Evolutionary conservation across 164 flowering plant species (phyloP).

Genomic region (Buxus sempervirens): DNA sequence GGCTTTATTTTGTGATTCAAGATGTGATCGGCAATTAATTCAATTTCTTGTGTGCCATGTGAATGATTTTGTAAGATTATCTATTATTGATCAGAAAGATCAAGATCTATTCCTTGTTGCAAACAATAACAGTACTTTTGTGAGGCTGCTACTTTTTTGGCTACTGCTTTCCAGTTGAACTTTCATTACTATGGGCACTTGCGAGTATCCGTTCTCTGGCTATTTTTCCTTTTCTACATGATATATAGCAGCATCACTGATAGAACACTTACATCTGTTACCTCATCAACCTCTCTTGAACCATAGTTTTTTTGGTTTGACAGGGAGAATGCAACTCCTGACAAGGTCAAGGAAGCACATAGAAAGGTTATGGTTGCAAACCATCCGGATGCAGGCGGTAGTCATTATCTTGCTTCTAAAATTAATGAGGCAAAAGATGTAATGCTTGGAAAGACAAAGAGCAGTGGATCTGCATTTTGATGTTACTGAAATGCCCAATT

Average conservation of each 20-base stretch:
- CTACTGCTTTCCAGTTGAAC: not conserved
- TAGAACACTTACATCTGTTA: not conserved
- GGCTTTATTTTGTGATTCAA: too few species aligned
- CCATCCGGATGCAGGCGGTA: slow-evolving; percentile 1
- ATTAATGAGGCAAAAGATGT: slow-evolving; percentile 6
- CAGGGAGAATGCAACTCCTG: not conserved
- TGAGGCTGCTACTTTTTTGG: not conserved
- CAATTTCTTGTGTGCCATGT: too few species aligned
- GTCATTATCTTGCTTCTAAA: slow-evolving; percentile 4
- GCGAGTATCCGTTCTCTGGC: not conserved
- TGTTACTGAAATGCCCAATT: not conserved
- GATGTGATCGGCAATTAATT: too few species aligned
- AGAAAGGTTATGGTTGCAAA: not conserved
- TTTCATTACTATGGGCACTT: not conserved
- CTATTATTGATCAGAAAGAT: too few species aligned
- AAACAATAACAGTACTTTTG: not conserved
- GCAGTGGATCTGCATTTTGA: slow-evolving; percentile 2
- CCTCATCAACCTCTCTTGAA: not conserved
- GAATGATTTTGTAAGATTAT: too few species aligned
- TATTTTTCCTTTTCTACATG: not conserved
- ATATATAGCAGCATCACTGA: not conserved
- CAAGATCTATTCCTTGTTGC: not conserved
- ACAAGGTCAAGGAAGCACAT: not conserved
- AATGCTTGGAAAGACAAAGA: slow-evolving; percentile 1
- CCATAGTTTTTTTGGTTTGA: not conserved